These are phyloP conservation scores for Plenodomus tracheiphilus DNA, from an alignment of 2,329 filamentous ascomycete genomes.

Conservation along the genomic window DNA sequence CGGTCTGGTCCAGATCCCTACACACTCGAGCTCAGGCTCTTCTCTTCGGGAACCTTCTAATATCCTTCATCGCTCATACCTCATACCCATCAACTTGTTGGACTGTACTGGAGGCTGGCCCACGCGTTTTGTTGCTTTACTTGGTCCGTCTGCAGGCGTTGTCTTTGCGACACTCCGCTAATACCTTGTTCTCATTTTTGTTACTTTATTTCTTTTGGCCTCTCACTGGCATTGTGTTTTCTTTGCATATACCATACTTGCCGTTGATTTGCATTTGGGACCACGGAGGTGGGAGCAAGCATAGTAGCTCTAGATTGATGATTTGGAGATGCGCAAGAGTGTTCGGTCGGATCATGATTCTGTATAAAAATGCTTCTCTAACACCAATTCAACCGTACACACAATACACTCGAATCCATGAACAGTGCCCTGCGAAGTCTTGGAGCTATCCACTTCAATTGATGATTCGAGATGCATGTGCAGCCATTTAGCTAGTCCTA, in stretches of 20 bases:
- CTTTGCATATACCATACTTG: conserved; percentile 45
- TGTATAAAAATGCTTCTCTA: conserved; percentile 19
- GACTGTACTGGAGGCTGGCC: conserved; percentile 45
- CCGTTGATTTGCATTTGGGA: conserved; percentile 31
- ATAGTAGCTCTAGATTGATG: conserved; percentile 26
- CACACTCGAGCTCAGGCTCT: conserved; percentile 41
- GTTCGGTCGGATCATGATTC: conserved; percentile 23
- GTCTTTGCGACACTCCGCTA: conserved; percentile 27
- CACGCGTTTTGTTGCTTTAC: conserved; percentile 34
- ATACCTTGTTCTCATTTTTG: conserved; percentile 27
- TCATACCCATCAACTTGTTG: conserved; percentile 42
- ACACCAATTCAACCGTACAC: not conserved
- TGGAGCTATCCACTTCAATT: too few relatives aligned
- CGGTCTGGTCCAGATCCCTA: conserved; percentile 38
- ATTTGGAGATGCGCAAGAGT: conserved; percentile 14
- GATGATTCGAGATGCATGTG: not conserved
- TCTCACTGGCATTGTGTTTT: conserved; percentile 22
- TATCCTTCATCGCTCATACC: conserved; percentile 43
- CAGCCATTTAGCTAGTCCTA: conserved; percentile 2
- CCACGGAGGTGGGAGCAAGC: conserved; percentile 18
- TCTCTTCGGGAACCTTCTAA: conserved; percentile 38
- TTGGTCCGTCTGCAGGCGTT: conserved; percentile 26
- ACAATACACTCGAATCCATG: too few relatives aligned
- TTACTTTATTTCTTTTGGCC: conserved; percentile 18
- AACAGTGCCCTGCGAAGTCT: too few relatives aligned